Percentiles rank a stretch among this genome's conserved stretches.
Evolutionary conservation across 2,329 filamentous ascomycete species (phyloP).

Genomic region (Cladosporium velox): DNA sequence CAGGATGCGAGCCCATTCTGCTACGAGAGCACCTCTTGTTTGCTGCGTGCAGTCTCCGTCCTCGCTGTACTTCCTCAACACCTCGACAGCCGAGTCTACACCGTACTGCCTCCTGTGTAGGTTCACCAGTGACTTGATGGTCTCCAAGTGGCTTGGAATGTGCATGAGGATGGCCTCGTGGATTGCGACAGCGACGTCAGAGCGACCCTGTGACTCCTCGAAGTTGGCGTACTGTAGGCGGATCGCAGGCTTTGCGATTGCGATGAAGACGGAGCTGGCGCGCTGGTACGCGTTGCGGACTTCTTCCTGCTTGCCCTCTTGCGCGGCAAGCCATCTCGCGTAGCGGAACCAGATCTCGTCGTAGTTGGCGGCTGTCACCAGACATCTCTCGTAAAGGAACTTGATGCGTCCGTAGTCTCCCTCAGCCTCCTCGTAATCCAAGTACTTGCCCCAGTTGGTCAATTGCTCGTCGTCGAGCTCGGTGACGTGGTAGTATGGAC

Average conservation of each 20-base stretch:
- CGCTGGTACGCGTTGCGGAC: slow-evolving; percentile 89
- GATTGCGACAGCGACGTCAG: slow-evolving; percentile 79
- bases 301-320: slow-evolving; percentile 81
- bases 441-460: slow-evolving; percentile 89
- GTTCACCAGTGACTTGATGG: slow-evolving; percentile 84
- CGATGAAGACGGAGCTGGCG: slow-evolving; percentile 81
- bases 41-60: slow-evolving; percentile 70
- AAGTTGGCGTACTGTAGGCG: slow-evolving; percentile 92
- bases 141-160: slow-evolving; percentile 81
- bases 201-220: slow-evolving; percentile 78
- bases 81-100: slow-evolving; percentile 78
- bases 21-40: slow-evolving; percentile 82
- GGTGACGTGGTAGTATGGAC: slow-evolving; percentile 95
- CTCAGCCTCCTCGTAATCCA: slow-evolving; percentile 91
- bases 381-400: slow-evolving; percentile 89
- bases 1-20: slow-evolving; percentile 81
- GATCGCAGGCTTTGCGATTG: slow-evolving; percentile 79
- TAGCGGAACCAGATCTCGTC: slow-evolving; percentile 99
- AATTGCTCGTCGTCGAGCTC: slow-evolving; percentile 85
- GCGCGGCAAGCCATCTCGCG: slow-evolving; percentile 85
- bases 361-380: slow-evolving; percentile 91
- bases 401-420: slow-evolving; percentile 73
- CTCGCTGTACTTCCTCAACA: slow-evolving; percentile 81
- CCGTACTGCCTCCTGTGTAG: slow-evolving; percentile 80
- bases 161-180: slow-evolving; percentile 76